Base-by-base conservation (phyloP, 2,329 filamentous ascomycete species). In the Helotiales sp. region DNA sequence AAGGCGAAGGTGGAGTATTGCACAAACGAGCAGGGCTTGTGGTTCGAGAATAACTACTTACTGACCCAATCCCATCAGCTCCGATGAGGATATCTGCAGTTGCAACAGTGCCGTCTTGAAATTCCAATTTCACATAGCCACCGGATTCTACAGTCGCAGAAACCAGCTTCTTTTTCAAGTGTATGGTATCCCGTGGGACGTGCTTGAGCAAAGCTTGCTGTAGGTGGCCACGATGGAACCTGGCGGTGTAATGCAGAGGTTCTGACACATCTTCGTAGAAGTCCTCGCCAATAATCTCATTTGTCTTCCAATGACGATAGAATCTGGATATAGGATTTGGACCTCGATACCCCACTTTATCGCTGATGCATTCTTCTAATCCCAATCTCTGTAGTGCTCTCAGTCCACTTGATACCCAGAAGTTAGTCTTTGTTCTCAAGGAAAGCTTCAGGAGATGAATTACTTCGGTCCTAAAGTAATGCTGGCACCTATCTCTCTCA, bases 61-160 rank as follows among this genome's bases (percentile, higher is more conserved):
- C 76, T n/a, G 78, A 80, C n/a, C 72, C 72, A n/a, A 80, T 75
- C 1, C 79, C 78, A 71, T 80, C 79, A 40, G 78, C 75, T 24
- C 77, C 79, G 2, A 80, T 40, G 0, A 80, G 61, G 20, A 79
- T 62, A 67, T 79, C 78, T 32, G 75, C 74, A 3, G 52, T 71
- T 11, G 66, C 69, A n/a, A 54, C 69, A 6, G 74, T 72, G 6
- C 75, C 76, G 66, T 79, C 77, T 24, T 72, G 54, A 63, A 79
- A 80, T 6, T 65, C 63, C 47, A 79, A 64, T 2, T 64, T 62
- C 6, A 79, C 70, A 13, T 71, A 67, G 17, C 74, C 45, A 2
- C 59, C 57, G 3, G 50, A 28, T 50, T 66, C 54, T 6, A 68
- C 64, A 3, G 61, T 64, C 0, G 71, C 70, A 10, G 70, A 49